A percentile compares a stretch with the other conserved stretches of the same genome.
Evolutionary conservation across 768 basidiomycete genomes (phyloP).

Genomic region (Lentinula edodes): DNA sequence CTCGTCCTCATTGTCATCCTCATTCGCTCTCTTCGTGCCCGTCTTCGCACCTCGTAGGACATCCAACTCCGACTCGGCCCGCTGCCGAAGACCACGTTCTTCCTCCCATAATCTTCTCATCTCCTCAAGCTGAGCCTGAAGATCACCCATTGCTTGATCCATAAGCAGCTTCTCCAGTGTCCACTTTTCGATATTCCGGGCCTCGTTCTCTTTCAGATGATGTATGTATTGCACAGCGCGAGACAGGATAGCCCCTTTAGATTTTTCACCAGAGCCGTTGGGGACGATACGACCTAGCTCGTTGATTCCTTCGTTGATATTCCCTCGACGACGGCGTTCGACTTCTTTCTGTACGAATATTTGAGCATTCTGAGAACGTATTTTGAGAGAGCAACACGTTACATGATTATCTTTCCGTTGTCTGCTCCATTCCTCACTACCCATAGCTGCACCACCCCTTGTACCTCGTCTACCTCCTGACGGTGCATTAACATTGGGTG

Average conservation of each 20-base stretch:
- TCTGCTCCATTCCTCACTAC: slow-evolving; percentile 73
- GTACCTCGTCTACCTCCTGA: slow-evolving; percentile 30
- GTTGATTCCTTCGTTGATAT: slow-evolving; percentile 96
- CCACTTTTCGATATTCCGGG: slow-evolving; percentile 90
- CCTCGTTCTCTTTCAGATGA: slow-evolving; percentile 87
- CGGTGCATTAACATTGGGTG: slow-evolving; percentile 19
- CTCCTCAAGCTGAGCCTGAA: slow-evolving; percentile 81
- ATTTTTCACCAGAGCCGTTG: slow-evolving; percentile 79
- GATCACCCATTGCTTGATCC: slow-evolving; percentile 88
- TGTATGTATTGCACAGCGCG: slow-evolving; percentile 91
- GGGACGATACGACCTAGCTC: slow-evolving; percentile 87
- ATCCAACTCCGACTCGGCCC: slow-evolving; percentile 63
- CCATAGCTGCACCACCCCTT: slow-evolving; percentile 57
- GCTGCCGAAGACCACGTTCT: slow-evolving; percentile 54
- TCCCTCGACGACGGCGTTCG: slow-evolving; percentile 88
- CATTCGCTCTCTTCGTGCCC: slow-evolving; percentile 31
- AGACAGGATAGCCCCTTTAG: slow-evolving; percentile 84
- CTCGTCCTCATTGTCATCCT: slow-evolving; percentile 26
- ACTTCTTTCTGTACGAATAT: slow-evolving; percentile 83
- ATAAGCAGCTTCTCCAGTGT: slow-evolving; percentile 87
- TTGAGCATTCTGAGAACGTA: slow-evolving; percentile 1
- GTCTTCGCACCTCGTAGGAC: slow-evolving; percentile 28
- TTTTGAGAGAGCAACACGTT: slow-evolving; percentile 18
- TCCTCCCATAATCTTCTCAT: slow-evolving; percentile 78
- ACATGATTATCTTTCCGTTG: slow-evolving; percentile 83